Base-by-base conservation (phyloP, 148 eudicot species). In the Cornus suecica region DNA sequence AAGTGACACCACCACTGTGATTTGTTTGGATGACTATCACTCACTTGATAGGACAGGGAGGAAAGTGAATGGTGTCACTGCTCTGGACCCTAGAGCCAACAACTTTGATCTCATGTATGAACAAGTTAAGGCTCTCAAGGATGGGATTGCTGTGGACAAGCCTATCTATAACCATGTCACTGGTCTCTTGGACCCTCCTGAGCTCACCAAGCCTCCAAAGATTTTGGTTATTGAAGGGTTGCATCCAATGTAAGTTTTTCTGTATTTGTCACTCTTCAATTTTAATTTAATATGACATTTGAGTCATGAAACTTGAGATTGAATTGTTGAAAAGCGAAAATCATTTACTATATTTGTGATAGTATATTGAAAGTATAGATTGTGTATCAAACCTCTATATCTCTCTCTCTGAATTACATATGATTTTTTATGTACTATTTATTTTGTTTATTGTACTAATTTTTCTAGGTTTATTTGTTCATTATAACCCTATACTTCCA, bases 41-140 rank as follows among this genome's bases (percentile, higher is more conserved):
- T 91, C 97, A 0, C 88, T 95, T 48, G 99, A 95, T 74, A 83
- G 98, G 51, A 88, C 87, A 0, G 99, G 99, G 5, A 84, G 99
- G 42, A 95, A 95, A 66, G 90, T 84, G 75, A 90, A 95, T 67
- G 99, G 99, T 1, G 98, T 95, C 4, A 95, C 97, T 67, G 99
- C 99, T n/a, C 87, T 95, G 68, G 94, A 95, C 78, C 98, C 98
- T 0, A 84, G 78, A 69, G 98, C 98, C 37, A 94, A 94, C 70
- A 75, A 94, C 45, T 94, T 94, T 83, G 98, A 94, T 74, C 90
- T 95, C 22, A 95, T 95, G 99, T 95, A 93, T 80, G 97, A 95
- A 76, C 99, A 95, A 77, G 99, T 95, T 73, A 95, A 93, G 80
- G 93, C 97, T 54, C 58, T 95, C 16, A 95, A 95, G 66, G 80